Conservation (phyloP, 1,284 basidiomycete genomes). For the Cutaneotrichosporon dermatis region DNA sequence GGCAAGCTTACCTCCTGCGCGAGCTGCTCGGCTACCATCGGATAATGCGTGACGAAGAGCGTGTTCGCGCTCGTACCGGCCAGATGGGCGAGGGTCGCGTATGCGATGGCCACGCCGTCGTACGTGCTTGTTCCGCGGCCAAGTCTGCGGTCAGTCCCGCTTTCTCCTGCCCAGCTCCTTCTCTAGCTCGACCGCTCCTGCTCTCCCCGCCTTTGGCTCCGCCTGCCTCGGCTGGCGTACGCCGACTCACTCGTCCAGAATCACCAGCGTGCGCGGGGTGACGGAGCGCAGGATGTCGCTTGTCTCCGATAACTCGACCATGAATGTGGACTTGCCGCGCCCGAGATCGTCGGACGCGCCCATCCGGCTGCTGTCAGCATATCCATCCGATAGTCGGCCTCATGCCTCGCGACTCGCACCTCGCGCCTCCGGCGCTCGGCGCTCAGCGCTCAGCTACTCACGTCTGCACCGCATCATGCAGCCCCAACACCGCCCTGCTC, state of each 20-base stretch:
- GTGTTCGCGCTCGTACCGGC: constrained; percentile 67
- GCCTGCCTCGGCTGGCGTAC: no score
- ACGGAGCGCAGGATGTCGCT: constrained; percentile 77
- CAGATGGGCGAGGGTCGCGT: constrained; percentile 71
- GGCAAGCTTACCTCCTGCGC: constrained; percentile 55
- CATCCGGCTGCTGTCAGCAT: constrained; percentile 26
- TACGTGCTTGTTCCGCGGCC: constrained; percentile 46
- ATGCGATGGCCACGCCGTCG: constrained; percentile 48
- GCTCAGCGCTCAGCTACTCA: neutral
- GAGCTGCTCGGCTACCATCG: constrained; percentile 54
- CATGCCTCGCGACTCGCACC: no score
- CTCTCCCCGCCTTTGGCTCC: no score
- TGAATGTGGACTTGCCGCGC: constrained; percentile 82
- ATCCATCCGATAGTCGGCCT: no score
- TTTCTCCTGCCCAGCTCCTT: no score
- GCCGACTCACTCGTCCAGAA: constrained; percentile 61
- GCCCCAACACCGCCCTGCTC: constrained; percentile 61
- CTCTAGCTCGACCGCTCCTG: no score
- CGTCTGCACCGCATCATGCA: constrained; percentile 83
- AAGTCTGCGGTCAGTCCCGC: constrained; percentile 24
- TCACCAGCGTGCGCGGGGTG: constrained; percentile 68
- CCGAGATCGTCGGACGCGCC: constrained; percentile 73
- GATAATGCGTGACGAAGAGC: constrained; percentile 93
- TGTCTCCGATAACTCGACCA: constrained; percentile 94
- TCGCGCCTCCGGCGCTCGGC: no score